Base-by-base conservation (phyloP, 2,329 filamentous ascomycete species). In the Alternaria ethzedia region DNA sequence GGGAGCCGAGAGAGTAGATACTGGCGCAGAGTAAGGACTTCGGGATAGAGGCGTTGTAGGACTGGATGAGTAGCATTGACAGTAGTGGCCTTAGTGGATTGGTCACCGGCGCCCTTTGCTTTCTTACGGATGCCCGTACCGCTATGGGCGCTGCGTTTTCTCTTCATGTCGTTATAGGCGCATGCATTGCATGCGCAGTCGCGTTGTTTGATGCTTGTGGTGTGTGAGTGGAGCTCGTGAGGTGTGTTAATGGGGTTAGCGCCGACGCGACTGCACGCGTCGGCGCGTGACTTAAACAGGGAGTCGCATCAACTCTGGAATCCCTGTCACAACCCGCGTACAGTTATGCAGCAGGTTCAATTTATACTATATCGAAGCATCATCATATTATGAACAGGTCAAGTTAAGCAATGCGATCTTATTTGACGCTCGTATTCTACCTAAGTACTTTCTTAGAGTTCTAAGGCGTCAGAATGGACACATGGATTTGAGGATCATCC, bases 1-100 rank as follows among this genome's bases (percentile, higher is more conserved):
- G 92, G 90, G 11, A 96, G 85, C 63, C 84, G 87, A 20, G 83
- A 82, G 51, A 94, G 82, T 66, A 94, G 82, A 81, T 93, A 92
- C 61, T 90, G 84, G 71, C 93, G 89, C 61, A 97, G 82, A 0
- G 89, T 89, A 59, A 88, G 78, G 12, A 94, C 86, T 50, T 85
- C 80, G 8, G 85, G 80, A 79, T 94, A 97, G 80, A 90, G 91
- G 65, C 86, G 86, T 49, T 84, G 84, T 60, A 97, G 83, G 32
- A 96, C 85, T 57, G 88, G 87, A 75, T 93, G 89, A 61, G 81
- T 79, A 57, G 82, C 72, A 63, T 60, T 46, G 52, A 68, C n/a
- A 67, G 69, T 62, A 69, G 72, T 73, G 77, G 75, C 75, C 70
- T 46, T 54, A 64, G 71, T 57, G 74, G 76, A 79, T 78, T 78